Evolutionary conservation across 345 rosid genomes (phyloP).

Genomic region (Rhodamnia argentea): DNA sequence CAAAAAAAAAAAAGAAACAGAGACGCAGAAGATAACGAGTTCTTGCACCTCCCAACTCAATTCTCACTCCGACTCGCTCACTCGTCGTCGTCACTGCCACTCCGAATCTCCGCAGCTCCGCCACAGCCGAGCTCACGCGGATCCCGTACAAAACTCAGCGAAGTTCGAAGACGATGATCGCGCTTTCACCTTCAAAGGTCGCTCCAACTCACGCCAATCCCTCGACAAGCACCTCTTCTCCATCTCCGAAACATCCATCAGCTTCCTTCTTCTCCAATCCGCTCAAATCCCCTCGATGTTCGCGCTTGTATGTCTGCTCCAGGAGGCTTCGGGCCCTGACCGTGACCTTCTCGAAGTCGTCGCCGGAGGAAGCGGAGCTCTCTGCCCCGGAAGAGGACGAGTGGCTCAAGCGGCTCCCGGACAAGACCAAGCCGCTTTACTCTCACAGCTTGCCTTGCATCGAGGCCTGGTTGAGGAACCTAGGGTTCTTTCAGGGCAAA

Average conservation of each 20-base stretch:
- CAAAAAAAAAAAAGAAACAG: background rate
- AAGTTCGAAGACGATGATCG: conserved; percentile 22
- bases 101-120: background rate
- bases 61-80: background rate
- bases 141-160: background rate
- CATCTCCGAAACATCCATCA: background rate
- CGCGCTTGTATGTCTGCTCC: background rate
- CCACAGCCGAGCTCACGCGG: background rate
- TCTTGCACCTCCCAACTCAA: background rate
- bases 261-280: conserved; percentile 2
- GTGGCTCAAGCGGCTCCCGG: conserved; percentile 75
- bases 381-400: conserved; percentile 57
- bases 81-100: background rate
- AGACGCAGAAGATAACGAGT: background rate
- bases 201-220: background rate
- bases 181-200: conserved; percentile 19
- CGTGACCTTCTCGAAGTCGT: conserved; percentile 33
- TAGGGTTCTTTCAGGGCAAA: conserved; percentile 69
- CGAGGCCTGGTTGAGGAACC: conserved; percentile 69
- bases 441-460: conserved; percentile 92
- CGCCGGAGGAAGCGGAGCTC: conserved; percentile 51
- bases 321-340: conserved; percentile 9
- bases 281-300: conserved; percentile 1
- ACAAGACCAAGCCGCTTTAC: conserved; percentile 71
- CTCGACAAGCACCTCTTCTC: background rate